Evolutionary conservation across 106 monocot genomes (phyloP), one percentile per base, ranked within the genome.

Genomic region (Xerophyta viscosa): DNA sequence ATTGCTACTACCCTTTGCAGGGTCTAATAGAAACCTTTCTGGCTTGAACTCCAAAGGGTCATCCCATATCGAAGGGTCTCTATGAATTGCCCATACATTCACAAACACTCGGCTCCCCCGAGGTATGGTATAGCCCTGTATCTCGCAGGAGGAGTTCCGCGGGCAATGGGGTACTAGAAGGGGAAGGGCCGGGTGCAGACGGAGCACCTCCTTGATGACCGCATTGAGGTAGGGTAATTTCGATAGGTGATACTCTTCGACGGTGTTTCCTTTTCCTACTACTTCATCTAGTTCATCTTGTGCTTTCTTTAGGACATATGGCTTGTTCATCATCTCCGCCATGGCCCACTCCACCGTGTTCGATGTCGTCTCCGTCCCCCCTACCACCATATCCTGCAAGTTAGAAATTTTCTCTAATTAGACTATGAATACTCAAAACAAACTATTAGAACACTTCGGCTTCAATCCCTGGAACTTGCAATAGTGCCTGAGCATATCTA

Each of bases 11-110:
- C 45, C 61, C n/a, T n/a, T n/a, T n/a, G n/a, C n/a, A n/a, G n/a
- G n/a, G n/a, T n/a, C n/a, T n/a, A n/a, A n/a, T 11, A 61, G 21
- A 30, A 69, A 69, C 61, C 69, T 53, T 51, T 69, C 61, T 0
- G 69, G 69, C 13, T 23, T 43, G 61, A 69, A 69, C 69, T 31
- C 45, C 31, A 41, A 3, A n/a, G 69, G 53, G 20, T 69, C 54
- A 18, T 61, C 69, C 69, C 69, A 61, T 2, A 58, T 11, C n/a
- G 37, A 25, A n/a, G n/a, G n/a, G n/a, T n/a, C n/a, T n/a, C n/a
- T n/a, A n/a, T n/a, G n/a, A n/a, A n/a, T n/a, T n/a, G 44, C 69
- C 69, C 69, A 69, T 9, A 37, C 54, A 24, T 71, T 71, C n/a
- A 63, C n/a, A 20, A 71, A 39, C 20, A 69, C 59, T 18, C 43